Evolutionary conservation across 371 early-diverging fungal species (phyloP).

Genomic region (Lichtheimia ramosa): DNA sequence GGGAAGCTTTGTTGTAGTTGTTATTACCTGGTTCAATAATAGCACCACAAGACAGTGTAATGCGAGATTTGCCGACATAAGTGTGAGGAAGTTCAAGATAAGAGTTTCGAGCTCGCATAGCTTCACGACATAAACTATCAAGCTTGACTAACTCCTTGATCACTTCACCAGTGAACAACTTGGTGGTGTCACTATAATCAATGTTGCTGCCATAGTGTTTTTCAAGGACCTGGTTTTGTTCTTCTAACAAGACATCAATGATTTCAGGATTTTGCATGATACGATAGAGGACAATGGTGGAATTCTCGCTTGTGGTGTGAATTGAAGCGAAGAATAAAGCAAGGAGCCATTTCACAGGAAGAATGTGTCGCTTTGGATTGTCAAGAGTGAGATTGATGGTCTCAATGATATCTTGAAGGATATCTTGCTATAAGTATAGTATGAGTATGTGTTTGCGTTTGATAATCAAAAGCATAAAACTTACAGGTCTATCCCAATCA

Average conservation of each 20-base stretch:
- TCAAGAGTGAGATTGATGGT: slow-evolving; percentile 1
- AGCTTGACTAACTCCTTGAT: slow-evolving; percentile 43
- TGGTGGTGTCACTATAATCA: slow-evolving; percentile 10
- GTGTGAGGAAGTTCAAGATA: slow-evolving; percentile 30
- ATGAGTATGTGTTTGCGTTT: not conserved
- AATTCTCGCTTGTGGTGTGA: slow-evolving; percentile 37
- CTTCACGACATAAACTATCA: slow-evolving; percentile 54
- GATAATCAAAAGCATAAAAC: not conserved
- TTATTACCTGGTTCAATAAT: slow-evolving; percentile 37
- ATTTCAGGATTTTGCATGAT: slow-evolving; percentile 40
- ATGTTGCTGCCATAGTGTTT: not conserved
- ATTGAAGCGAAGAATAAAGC: slow-evolving; percentile 39
- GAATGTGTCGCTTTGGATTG: not conserved
- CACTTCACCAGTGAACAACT: slow-evolving; percentile 22
- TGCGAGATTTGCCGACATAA: slow-evolving; percentile 18
- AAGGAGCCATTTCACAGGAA: slow-evolving; percentile 17
- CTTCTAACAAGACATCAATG: slow-evolving; percentile 39
- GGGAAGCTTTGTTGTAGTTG: not conserved
- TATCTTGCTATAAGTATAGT: slow-evolving; percentile 15
- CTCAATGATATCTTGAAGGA: slow-evolving; percentile 25
- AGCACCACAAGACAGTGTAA: slow-evolving; percentile 38
- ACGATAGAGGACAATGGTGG: slow-evolving; percentile 36
- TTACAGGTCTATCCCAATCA: slow-evolving; percentile 15
- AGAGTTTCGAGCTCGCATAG: slow-evolving; percentile 26
- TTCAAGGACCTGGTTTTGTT: slow-evolving; percentile 35